Percentiles rank a stretch among this genome's conserved stretches.
Conservation (phyloP, 441 rosid species). For the Erodium texanum region DNA sequence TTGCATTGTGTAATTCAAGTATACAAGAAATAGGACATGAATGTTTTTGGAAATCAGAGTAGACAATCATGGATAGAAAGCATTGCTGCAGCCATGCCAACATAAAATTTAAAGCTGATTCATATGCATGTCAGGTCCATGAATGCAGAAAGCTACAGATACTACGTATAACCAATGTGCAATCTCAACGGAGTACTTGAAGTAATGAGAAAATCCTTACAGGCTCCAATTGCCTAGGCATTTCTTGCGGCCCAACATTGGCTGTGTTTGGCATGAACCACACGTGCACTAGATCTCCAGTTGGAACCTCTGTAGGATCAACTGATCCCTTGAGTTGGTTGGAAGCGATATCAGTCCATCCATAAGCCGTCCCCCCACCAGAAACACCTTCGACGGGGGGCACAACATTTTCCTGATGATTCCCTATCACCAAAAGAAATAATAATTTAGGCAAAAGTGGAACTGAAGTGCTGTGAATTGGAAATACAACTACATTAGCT, state of each 20-base stretch:
- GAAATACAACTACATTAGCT: background rate
- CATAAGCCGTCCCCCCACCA: slow-evolving; percentile 96
- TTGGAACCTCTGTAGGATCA: slow-evolving; percentile 55
- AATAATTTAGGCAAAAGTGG: background rate
- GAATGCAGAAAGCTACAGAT: background rate
- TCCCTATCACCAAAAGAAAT: slow-evolving; percentile 25
- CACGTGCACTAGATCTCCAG: slow-evolving; percentile 61
- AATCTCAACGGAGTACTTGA: background rate
- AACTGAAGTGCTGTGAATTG: background rate
- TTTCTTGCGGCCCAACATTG: slow-evolving; percentile 72
- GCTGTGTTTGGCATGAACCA: slow-evolving; percentile 91
- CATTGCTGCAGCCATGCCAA: too few relatives aligned
- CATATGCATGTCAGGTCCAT: background rate
- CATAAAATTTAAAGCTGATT: too few relatives aligned
- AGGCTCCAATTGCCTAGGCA: slow-evolving; percentile 69
- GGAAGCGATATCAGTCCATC: slow-evolving; percentile 59
- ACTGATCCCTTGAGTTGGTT: slow-evolving; percentile 38
- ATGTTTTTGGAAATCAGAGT: too few relatives aligned
- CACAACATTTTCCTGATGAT: slow-evolving; percentile 40
- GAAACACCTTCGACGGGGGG: slow-evolving; percentile 94
- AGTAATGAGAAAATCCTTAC: slow-evolving; percentile 30
- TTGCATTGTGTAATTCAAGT: too few relatives aligned
- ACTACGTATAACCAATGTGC: background rate
- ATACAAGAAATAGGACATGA: too few relatives aligned
- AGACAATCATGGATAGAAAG: too few relatives aligned